phyloP scores from a whole-genome alignment of 768 basidiomycete species.

The Clitopilus hobsonii region DNA sequence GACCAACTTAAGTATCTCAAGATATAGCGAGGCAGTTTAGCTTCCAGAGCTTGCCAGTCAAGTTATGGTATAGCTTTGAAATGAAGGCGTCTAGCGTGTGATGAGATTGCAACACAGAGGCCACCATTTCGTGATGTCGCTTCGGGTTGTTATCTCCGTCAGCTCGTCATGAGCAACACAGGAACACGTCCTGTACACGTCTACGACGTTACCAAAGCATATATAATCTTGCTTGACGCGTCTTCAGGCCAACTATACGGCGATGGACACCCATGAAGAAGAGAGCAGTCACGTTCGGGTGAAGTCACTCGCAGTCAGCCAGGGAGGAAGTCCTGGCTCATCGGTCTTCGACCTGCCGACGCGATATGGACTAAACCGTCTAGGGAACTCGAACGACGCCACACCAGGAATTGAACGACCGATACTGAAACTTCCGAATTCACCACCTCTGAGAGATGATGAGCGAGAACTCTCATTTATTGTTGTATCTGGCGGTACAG shows the following conservation, averaged over 20 bases:
- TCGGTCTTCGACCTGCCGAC: constrained; percentile 73
- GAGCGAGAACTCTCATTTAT: constrained; percentile 42
- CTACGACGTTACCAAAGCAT: background rate
- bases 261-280: background rate
- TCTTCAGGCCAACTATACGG: background rate
- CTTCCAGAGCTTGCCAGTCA: background rate
- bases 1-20: background rate
- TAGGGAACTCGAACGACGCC: constrained; percentile 4
- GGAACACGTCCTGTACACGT: background rate
- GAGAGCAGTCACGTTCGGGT: constrained; percentile 1
- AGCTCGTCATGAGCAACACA: background rate
- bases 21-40: background rate
- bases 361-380: constrained; percentile 20
- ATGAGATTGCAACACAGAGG: background rate
- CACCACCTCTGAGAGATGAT: background rate
- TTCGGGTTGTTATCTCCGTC: background rate
- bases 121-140: background rate
- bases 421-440: background rate
- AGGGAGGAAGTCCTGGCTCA: constrained; percentile 56
- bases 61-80: background rate
- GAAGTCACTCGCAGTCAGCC: constrained; percentile 4
- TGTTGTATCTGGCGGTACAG: constrained; percentile 91
- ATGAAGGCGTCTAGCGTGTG: background rate
- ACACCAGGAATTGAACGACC: constrained; percentile 1
- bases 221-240: background rate